phyloP scores from a whole-genome alignment of 192 early-diverging fungal species.

The Gamsiella multidivaricata region DNA sequence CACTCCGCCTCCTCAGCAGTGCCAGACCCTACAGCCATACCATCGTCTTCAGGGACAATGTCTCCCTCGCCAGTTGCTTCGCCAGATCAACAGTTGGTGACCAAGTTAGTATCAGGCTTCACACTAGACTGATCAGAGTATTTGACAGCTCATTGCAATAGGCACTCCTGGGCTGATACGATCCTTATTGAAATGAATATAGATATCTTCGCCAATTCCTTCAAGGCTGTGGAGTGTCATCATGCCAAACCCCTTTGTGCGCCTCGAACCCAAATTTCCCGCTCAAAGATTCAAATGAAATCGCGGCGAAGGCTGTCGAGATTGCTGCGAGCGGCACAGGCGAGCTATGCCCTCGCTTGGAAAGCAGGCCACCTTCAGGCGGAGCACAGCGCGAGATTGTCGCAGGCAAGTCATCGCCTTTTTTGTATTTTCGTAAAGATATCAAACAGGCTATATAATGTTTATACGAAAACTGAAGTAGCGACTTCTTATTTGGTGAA shows the following conservation, averaged over 20 bases:
- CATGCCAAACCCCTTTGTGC: conserved; percentile 31
- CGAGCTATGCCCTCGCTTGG: conserved; percentile 35
- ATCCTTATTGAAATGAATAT: too few relatives aligned
- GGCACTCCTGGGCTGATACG: too few relatives aligned
- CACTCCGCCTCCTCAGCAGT: neutral
- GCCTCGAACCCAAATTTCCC: conserved; percentile 34
- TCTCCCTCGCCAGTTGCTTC: neutral
- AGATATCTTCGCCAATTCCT: conserved; percentile 49
- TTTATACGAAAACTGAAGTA: neutral
- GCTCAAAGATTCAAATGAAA: conserved; percentile 34
- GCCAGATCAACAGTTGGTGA: conserved; percentile 27
- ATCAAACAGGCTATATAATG: neutral
- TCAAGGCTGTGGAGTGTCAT: conserved; percentile 28
- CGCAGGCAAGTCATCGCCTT: conserved; percentile 12
- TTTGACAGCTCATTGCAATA: neutral
- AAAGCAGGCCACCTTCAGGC: neutral
- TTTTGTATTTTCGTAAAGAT: neutral
- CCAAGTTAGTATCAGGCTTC: conserved; percentile 6
- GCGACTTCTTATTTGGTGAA: neutral
- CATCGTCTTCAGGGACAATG: neutral
- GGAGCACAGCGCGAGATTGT: conserved; percentile 31
- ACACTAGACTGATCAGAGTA: neutral
- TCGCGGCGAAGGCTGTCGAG: conserved; percentile 36
- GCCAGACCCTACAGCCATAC: neutral
- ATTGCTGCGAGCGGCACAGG: conserved; percentile 11